Conservation (phyloP, 805 yeast genomes). For the Yarrowia osloensis region DNA sequence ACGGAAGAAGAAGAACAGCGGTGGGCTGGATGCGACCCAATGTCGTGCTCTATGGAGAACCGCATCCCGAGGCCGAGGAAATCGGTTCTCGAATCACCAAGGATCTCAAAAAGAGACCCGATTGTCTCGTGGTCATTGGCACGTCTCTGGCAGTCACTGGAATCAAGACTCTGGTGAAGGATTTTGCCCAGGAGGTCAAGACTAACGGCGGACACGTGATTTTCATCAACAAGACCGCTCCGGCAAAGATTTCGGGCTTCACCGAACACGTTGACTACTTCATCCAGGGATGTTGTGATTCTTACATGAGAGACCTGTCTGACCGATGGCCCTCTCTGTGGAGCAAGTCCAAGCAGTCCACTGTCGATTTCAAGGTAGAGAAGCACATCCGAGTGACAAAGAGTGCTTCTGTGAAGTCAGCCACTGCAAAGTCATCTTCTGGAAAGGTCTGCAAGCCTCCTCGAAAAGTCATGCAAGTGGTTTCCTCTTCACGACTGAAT, state of each 20-base stretch:
- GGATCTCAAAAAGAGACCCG: conserved; percentile 67
- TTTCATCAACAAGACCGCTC: conserved; percentile 68
- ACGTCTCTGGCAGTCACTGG: conserved; percentile 92
- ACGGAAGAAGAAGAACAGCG: conserved; percentile 75
- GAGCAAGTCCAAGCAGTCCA: conserved; percentile 6
- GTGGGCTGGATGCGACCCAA: conserved; percentile 84
- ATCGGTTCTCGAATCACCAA: conserved; percentile 67
- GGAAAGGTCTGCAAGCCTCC: conserved; percentile 10
- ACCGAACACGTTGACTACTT: conserved; percentile 64
- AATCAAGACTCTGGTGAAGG: conserved; percentile 72
- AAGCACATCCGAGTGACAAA: background rate
- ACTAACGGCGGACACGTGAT: conserved; percentile 78
- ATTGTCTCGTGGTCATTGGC: conserved; percentile 82
- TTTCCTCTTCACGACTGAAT: background rate
- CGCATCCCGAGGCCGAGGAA: conserved; percentile 84
- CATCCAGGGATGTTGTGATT: conserved; percentile 76
- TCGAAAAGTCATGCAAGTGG: background rate
- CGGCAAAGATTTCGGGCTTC: conserved; percentile 64
- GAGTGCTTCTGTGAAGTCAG: background rate
- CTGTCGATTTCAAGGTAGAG: conserved; percentile 21
- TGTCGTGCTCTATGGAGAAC: conserved; percentile 90
- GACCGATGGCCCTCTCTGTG: conserved; percentile 12
- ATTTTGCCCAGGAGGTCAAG: conserved; percentile 68
- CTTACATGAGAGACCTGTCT: conserved; percentile 54
- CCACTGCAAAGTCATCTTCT: background rate